A percentile compares a stretch with the other conserved stretches of the same genome.
Conservation (phyloP, 2,329 filamentous ascomycete species). For the Ceratocystis ficicola region DNA sequence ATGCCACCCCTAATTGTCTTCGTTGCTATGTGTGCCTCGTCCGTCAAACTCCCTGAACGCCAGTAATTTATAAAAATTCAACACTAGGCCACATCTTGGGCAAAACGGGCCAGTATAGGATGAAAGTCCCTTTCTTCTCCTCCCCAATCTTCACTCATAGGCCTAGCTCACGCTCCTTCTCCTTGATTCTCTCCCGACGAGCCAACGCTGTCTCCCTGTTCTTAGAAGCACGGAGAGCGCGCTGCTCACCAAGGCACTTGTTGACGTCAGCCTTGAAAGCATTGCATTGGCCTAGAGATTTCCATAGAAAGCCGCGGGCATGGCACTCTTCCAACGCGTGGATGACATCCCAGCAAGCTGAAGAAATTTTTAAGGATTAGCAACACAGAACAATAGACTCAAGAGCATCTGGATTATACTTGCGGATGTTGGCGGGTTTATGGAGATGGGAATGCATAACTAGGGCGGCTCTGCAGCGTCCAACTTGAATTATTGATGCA, state of each 20-base stretch:
- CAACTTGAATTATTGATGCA: background rate
- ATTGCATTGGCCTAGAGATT: constrained; percentile 82
- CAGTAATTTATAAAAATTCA: constrained; percentile 8
- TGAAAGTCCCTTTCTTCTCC: background rate
- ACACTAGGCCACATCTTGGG: background rate
- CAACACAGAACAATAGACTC: background rate
- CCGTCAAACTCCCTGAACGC: constrained; percentile 13
- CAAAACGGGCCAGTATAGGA: background rate
- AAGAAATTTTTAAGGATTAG: constrained; percentile 11
- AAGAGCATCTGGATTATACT: constrained; percentile 1
- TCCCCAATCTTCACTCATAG: constrained; percentile 26
- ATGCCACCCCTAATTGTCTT: background rate
- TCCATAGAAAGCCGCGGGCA: constrained; percentile 80
- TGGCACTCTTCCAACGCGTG: constrained; percentile 91
- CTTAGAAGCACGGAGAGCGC: constrained; percentile 60
- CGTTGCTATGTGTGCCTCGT: background rate
- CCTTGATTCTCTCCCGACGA: constrained; percentile 61
- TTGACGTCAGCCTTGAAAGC: constrained; percentile 72
- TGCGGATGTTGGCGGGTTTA: constrained; percentile 51
- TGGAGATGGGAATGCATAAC: constrained; percentile 96
- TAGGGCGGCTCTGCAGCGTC: constrained; percentile 17
- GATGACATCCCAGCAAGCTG: constrained; percentile 93
- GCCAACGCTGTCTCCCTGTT: constrained; percentile 58
- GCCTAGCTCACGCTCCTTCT: constrained; percentile 48
- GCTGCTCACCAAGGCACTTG: constrained; percentile 68